Conservation (phyloP, 805 yeast species). For the Candida khao-thaluensis region DNA sequence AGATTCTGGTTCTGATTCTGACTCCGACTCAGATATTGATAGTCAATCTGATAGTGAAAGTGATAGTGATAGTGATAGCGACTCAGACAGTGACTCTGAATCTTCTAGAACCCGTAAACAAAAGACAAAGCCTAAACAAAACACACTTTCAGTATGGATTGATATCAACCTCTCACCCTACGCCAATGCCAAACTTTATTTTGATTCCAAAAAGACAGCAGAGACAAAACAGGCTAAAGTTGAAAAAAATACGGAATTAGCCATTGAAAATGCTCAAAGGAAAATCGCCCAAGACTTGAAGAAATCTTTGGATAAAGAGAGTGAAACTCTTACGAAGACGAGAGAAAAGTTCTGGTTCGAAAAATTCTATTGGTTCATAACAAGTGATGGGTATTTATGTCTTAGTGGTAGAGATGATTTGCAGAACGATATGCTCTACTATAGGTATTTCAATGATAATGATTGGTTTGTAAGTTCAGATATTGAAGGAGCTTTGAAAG, state of each 20-base stretch:
- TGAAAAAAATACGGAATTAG: conserved; percentile 70
- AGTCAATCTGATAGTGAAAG: conserved; percentile 16
- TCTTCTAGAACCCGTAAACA: neutral
- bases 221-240: conserved; percentile 78
- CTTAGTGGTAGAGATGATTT: conserved; percentile 80
- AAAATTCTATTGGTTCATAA: conserved; percentile 90
- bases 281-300: conserved; percentile 73
- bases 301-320: conserved; percentile 55
- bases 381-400: conserved; percentile 84
- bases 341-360: conserved; percentile 88
- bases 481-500: conserved; percentile 68
- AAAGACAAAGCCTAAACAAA: conserved; percentile 9
- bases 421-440: conserved; percentile 79
- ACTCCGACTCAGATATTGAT: conserved; percentile 37
- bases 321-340: conserved; percentile 51
- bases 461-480: conserved; percentile 78
- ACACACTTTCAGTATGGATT: conserved; percentile 52
- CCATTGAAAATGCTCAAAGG: conserved; percentile 78
- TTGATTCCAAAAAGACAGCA: conserved; percentile 72
- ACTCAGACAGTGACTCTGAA: conserved; percentile 15
- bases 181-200: conserved; percentile 85
- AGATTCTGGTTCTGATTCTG: conserved; percentile 32
- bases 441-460: conserved; percentile 68
- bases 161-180: conserved; percentile 73
- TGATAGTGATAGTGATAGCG: conserved; percentile 17